Percentiles rank a stretch among this genome's conserved stretches.
phyloP scores from a whole-genome alignment of 805 yeast species.

The Saccharomycopsis sp. region DNA sequence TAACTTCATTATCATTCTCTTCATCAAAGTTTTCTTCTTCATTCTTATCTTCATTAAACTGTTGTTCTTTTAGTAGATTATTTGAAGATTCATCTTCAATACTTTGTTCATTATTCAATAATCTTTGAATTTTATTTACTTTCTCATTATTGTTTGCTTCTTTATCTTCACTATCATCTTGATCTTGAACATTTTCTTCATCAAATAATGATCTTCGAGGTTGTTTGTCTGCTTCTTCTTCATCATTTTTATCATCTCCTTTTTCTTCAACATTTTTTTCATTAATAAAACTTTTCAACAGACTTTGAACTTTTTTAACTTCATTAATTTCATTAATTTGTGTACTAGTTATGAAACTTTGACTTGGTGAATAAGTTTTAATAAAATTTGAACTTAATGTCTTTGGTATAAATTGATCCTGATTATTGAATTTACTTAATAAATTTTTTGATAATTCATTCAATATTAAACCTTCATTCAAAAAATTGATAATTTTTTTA shows the following conservation, averaged over 20 bases:
- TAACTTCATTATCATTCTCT: conserved; percentile 7
- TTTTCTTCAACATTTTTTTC: not conserved
- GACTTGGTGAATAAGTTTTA: too few relatives aligned
- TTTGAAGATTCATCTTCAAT: not conserved
- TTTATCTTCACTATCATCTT: conserved; percentile 10
- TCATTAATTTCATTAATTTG: too few relatives aligned
- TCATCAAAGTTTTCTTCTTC: not conserved
- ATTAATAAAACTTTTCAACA: not conserved
- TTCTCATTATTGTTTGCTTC: conserved; percentile 7
- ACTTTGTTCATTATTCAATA: not conserved
- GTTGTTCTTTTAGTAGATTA: too few relatives aligned
- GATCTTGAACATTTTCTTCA: not conserved
- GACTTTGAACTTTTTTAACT: too few relatives aligned
- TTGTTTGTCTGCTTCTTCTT: not conserved
- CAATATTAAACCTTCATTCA: conserved; percentile 36
- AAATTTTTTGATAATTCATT: conserved; percentile 3
- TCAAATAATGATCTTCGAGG: too few relatives aligned
- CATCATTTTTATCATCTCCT: too few relatives aligned
- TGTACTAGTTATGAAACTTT: too few relatives aligned
- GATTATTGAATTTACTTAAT: not conserved
- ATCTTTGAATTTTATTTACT: too few relatives aligned
- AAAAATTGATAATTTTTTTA: conserved; percentile 62
- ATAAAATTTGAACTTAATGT: too few relatives aligned
- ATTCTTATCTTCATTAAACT: not conserved
- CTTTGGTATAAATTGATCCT: too few relatives aligned